Base-by-base conservation (phyloP, 805 yeast genomes). In the Lachancea sp. region DNA sequence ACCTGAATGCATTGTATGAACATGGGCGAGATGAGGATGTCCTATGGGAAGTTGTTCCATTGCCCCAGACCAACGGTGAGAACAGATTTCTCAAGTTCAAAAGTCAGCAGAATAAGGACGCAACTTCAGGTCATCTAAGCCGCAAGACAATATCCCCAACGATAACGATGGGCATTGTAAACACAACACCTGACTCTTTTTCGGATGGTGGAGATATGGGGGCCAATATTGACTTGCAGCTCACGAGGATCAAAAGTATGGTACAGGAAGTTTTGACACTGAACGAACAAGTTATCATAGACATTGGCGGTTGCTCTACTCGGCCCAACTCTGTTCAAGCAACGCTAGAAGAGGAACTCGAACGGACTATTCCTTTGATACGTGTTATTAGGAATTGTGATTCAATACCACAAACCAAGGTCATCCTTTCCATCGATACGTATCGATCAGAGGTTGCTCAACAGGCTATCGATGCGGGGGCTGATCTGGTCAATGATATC, bases 301-400 rank as follows among this genome's bases (percentile, higher is more conserved):
- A 92, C 59, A 72, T 92, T 40, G 98, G 98, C 7, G 98, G 98
- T 2, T 85, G 87, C 42, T 86, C 96, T 1, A 92, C 98, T 0
- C 72, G 94, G 37, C 98, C 98, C 0, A 86, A 87, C 1, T 77
- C 94, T 1, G 53, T 49, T 1, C 85, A 77, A 40, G 80, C 83
- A 0, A 53, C 72, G 2, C 71, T 60, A 16, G 73, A 72, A n/a
- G 89, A 76, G 41, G 98, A 92, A 58, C 50, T 83, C 34, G 52
- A 52, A 2, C 64, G 97, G 31, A 82, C 89, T 1, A 58, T 85
- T 5, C 92, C 92, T 0, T 73, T 83, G 0, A 70, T 92, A 2
- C 57, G 70, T 45, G 77, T 76, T 0, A 72, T 88, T 16, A 72
- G 94, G 44, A 45, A 58, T 17, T 67, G 67, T 23, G 38, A 51